These are phyloP conservation scores for Metschnikowia gelsemii DNA, from an alignment of 805 yeast genomes.

Conservation along the genomic window DNA sequence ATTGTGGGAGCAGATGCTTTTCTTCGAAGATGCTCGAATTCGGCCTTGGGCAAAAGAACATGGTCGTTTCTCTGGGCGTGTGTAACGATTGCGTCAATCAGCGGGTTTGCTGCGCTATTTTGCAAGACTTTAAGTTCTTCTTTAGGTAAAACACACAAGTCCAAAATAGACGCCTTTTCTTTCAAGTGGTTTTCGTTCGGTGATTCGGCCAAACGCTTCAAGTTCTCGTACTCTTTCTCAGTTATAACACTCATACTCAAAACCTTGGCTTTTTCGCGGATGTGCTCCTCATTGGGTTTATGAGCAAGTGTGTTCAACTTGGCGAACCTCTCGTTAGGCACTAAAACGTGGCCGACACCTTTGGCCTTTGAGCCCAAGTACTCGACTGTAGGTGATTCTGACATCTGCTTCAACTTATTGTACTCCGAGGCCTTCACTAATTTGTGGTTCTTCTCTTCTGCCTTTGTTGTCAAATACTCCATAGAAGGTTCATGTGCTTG, in stretches of 20 bases:
- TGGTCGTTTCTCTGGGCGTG: constrained; percentile 8
- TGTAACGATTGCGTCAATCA: constrained; percentile 10
- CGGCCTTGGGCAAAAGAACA: constrained; percentile 3
- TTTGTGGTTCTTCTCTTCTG: constrained; percentile 12
- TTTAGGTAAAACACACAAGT: constrained; percentile 6
- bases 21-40: constrained; percentile 8
- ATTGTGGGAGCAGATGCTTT: constrained; percentile 19
- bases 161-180: constrained; percentile 9
- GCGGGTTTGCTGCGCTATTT: constrained; percentile 18
- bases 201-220: constrained; percentile 4
- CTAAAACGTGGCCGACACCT: constrained; percentile 4
- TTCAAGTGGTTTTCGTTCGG: constrained; percentile 8
- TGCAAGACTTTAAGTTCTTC: constrained; percentile 10
- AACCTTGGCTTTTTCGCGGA: constrained; percentile 6
- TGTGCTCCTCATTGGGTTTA: constrained; percentile 9
- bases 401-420: constrained; percentile 1
- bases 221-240: constrained; percentile 1
- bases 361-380: constrained; percentile 12
- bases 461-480: constrained; percentile 19
- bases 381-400: constrained; percentile 10
- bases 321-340: constrained; percentile 1
- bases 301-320: constrained; percentile 6
- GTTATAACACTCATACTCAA: neutral
- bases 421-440: constrained; percentile 13
- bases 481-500: constrained; percentile 33